These are phyloP conservation scores for Penicillium desertorum DNA, from an alignment of 495 filamentous ascomycete species.

Conservation along the genomic window DNA sequence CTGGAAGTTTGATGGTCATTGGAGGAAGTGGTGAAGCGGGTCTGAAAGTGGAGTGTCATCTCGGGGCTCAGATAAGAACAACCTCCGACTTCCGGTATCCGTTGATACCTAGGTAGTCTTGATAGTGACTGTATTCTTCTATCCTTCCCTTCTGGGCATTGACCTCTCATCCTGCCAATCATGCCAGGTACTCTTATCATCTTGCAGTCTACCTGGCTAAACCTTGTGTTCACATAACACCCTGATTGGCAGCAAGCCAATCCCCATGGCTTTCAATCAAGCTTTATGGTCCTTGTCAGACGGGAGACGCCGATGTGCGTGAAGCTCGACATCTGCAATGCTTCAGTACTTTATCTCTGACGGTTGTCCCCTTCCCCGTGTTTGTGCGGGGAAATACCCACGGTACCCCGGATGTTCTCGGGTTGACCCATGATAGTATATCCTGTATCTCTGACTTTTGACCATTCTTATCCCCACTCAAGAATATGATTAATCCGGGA, in stretches of 20 bases:
- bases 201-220: not conserved
- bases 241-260: not conserved
- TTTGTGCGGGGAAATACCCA: constrained; percentile 1
- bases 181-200: not conserved
- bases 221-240: not conserved
- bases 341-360: not conserved
- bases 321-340: not conserved
- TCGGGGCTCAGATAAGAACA: constrained; percentile 2
- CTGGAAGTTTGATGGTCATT: constrained; percentile 1
- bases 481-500: not conserved
- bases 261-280: not conserved
- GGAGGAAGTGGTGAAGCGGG: constrained; percentile 19
- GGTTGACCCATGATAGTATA: not conserved
- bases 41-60: constrained; percentile 2
- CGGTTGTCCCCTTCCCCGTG: not conserved
- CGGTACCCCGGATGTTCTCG: not conserved
- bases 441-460: not conserved
- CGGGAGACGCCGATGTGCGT: constrained; percentile 9
- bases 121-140: not conserved
- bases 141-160: not conserved
- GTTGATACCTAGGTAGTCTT: too few relatives aligned
- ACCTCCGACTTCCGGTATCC: not conserved
- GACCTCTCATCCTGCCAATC: not conserved
- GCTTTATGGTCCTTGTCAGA: not conserved
- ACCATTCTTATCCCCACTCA: not conserved